Percentiles rank a stretch among this genome's conserved stretches.
Conservation (phyloP, 176 grass and related monocot species). For the Thinopyrum elongatum region DNA sequence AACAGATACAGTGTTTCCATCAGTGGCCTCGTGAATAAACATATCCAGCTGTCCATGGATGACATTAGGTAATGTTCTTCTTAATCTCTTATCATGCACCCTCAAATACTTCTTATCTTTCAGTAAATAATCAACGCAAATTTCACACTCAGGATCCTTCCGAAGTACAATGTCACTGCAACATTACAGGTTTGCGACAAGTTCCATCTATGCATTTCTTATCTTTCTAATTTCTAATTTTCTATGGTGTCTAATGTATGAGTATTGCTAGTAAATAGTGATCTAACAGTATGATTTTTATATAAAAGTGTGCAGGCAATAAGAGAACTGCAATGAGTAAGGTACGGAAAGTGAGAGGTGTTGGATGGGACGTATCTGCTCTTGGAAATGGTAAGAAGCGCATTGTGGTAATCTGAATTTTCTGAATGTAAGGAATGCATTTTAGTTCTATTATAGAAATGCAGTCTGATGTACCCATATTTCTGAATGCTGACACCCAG, state of each 20-base stretch:
- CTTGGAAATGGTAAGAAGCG: conserved; percentile 79
- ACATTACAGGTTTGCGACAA: conserved; percentile 75
- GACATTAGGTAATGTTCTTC: conserved; percentile 76
- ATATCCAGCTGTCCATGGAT: conserved; percentile 64
- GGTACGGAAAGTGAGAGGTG: conserved; percentile 77
- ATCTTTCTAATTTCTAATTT: conserved; percentile 13
- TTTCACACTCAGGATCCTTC: conserved; percentile 62
- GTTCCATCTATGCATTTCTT: background rate
- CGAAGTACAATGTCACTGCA: conserved; percentile 88
- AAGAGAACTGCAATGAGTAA: conserved; percentile 95
- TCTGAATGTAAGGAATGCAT: background rate
- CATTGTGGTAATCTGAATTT: background rate
- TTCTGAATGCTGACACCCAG: background rate
- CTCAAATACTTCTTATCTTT: conserved; percentile 1
- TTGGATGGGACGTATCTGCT: conserved; percentile 93
- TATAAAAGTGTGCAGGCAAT: conserved; percentile 90
- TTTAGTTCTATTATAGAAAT: background rate
- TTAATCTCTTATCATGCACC: background rate
- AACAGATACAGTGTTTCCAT: conserved; percentile 80
- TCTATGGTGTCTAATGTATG: conserved; percentile 14
- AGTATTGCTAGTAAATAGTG: background rate
- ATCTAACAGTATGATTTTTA: background rate
- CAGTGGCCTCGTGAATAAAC: conserved; percentile 69
- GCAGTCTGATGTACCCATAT: background rate
- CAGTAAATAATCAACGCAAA: conserved; percentile 32